Evolutionary conservation across 768 basidiomycete genomes (phyloP), one percentile per base, ranked within the genome.

Genomic region (Suillus spraguei): DNA sequence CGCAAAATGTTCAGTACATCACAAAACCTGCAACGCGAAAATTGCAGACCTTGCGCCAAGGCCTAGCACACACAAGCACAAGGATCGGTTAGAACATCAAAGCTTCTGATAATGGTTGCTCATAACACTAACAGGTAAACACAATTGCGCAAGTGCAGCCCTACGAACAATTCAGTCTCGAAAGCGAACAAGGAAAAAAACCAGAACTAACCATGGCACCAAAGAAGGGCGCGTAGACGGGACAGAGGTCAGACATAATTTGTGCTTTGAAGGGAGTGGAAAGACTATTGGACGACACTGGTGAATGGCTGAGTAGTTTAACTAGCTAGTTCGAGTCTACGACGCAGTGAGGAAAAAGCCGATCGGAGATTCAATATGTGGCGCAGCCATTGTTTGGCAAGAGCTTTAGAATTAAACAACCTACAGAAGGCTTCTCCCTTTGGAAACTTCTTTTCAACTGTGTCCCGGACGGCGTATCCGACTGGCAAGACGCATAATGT

Each of bases 171-270:
- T 59, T 73, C 52, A 71, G 64, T 58, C 32, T 22, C 22, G 22
- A 22, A 28, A 53, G 47, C 61, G 33, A 24, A 17, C 59, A 24
- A 46, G 33, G 35, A 39, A 55, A 55, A 17, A 35, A 24, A 39
- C 4, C 10, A 5, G 22, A 14, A 78, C 90, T 74, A 68, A 93
- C 95, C 93, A 97, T 95, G 63, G 92, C 94, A 71, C 94, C 94
- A 72, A 99, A 99, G 84, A 98, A 99, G 69, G 97, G 97, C 63
- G 97, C 92, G 79, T 99, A 99, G 60, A 97, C 95, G 22, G 92
- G 92, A 78, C 92, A 95, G 66, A 91, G 81, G 71, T 94, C 92
- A 73, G 90, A 87, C 87, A 90, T 90, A 64, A 62, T 54, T 65
- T 35, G 32, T 22, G 17, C 14, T 32, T 59, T 64, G 54, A 61